Base-by-base conservation (phyloP, 805 yeast genomes). In the Saturnispora kantuleensis region DNA sequence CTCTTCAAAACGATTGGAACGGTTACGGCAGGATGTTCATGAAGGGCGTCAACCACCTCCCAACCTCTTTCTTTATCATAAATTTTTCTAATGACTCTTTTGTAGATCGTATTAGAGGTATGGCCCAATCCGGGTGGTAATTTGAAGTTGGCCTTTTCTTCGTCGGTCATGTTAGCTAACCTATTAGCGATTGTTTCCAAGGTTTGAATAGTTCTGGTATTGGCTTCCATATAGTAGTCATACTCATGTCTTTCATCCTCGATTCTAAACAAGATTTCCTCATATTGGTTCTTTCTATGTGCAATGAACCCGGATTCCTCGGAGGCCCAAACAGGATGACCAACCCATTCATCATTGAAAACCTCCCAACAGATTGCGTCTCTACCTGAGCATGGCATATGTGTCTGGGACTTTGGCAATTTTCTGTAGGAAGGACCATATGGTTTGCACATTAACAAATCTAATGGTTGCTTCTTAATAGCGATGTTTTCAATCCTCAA, bases 311-410 rank as follows among this genome's bases (percentile, higher is more conserved):
- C 99, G 10, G 96, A 85, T 63, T 93, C 99, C 63, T 93, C 99
- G 0, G 97, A 90, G 4, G 97, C 98, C 99, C 99, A 93, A n/a
- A 96, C 94, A 17, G 99, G 99, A 64, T 93, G 97, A 6, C 97
- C 96, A 31, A 93, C 97, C 97, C 97, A 93, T 64, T 90, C 97
- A 62, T 93, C 98, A 63, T 93, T 93, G 55, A 93, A 73, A 12
- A 93, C 96, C 58, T 90, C 97, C 97, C 97, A 90, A 62, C 98
- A 93, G 89, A 93, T 84, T 56, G 90, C 97, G 64, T 93, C 99
- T 56, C 99, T 79, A 13, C 98, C 98, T 9, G 95, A 84, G 56
- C 97, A 90, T 17, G 97, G 97, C 95, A 88, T 88, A 57, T 78
- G 84, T 0, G 96, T 86, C 61, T 90, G 97, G 1, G 93, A 77